Conservation (phyloP, 495 filamentous ascomycete species). For the Annulohypoxylon nitens region DNA sequence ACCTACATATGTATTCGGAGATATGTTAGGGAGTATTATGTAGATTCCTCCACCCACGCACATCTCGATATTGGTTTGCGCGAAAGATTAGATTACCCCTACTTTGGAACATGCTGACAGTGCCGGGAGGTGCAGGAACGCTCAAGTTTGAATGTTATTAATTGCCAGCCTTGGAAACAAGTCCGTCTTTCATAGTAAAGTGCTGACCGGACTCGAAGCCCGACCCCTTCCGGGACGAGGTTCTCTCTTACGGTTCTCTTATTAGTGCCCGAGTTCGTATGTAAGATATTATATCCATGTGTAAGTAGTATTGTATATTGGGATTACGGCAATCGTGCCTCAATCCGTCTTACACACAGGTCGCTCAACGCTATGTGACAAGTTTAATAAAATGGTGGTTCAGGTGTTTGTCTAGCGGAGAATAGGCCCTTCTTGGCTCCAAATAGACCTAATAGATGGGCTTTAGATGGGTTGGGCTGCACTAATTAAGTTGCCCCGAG, state of each 20-base stretch:
- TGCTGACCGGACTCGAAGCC: conserved; percentile 36
- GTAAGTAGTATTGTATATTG: conserved; percentile 13
- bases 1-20: conserved; percentile 24
- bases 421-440: conserved; percentile 19
- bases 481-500: conserved; percentile 26
- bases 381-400: conserved; percentile 21
- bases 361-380: conserved; percentile 27
- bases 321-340: conserved; percentile 27
- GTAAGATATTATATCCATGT: conserved; percentile 16
- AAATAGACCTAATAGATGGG: not conserved
- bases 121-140: conserved; percentile 16
- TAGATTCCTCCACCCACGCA: conserved; percentile 29
- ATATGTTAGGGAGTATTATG: conserved; percentile 29
- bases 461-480: conserved; percentile 19
- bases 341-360: conserved; percentile 27
- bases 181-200: conserved; percentile 27
- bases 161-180: conserved; percentile 41
- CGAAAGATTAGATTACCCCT: conserved; percentile 39
- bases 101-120: conserved; percentile 34
- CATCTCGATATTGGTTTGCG: conserved; percentile 36
- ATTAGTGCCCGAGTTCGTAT: not conserved
- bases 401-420: conserved; percentile 26
- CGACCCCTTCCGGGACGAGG: conserved; percentile 32
- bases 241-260: conserved; percentile 6
- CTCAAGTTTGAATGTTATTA: conserved; percentile 18